Conservation (phyloP, 2,329 filamentous ascomycete genomes). For the Dothideomycetes sp. region DNA sequence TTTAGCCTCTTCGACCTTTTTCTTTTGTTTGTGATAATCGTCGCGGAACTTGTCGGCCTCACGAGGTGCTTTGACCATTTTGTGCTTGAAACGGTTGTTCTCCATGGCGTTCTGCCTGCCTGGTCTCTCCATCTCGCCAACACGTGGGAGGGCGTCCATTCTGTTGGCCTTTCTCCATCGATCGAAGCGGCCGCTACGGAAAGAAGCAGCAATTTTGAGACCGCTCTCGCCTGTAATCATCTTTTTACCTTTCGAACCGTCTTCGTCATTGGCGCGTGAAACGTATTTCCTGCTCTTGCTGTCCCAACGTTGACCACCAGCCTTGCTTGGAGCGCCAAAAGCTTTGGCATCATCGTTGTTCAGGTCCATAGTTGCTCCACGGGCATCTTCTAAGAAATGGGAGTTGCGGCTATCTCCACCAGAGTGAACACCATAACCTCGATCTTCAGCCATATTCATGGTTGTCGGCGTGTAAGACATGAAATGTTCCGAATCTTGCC, state of each 20-base stretch:
- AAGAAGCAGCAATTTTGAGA: conserved; percentile 89
- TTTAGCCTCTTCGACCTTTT: conserved; percentile 76
- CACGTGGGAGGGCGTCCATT: conserved; percentile 65
- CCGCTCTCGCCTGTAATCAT: conserved; percentile 85
- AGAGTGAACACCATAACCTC: conserved; percentile 85
- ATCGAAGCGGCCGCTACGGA: conserved; percentile 90
- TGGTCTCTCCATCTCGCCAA: conserved; percentile 65
- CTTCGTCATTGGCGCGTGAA: conserved; percentile 81
- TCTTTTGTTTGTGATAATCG: conserved; percentile 85
- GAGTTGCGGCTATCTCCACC: conserved; percentile 49
- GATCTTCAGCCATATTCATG: conserved; percentile 75
- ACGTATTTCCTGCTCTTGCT: conserved; percentile 96
- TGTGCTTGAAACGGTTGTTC: conserved; percentile 67
- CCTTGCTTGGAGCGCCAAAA: conserved; percentile 67
- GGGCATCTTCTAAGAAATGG: conserved; percentile 83
- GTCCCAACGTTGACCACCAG: conserved; percentile 78
- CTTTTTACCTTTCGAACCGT: conserved; percentile 65
- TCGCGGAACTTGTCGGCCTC: conserved; percentile 85
- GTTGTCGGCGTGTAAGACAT: conserved; percentile 89
- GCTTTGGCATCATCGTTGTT: conserved; percentile 77
- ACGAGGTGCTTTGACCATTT: conserved; percentile 79
- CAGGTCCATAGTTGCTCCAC: conserved; percentile 83
- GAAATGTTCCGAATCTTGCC: conserved; percentile 81
- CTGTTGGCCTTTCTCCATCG: conserved; percentile 83
- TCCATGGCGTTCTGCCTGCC: conserved; percentile 20